Evolutionary conservation across 73 alveolate genomes (phyloP).

Genomic region (Paramecium octaurelia): DNA sequence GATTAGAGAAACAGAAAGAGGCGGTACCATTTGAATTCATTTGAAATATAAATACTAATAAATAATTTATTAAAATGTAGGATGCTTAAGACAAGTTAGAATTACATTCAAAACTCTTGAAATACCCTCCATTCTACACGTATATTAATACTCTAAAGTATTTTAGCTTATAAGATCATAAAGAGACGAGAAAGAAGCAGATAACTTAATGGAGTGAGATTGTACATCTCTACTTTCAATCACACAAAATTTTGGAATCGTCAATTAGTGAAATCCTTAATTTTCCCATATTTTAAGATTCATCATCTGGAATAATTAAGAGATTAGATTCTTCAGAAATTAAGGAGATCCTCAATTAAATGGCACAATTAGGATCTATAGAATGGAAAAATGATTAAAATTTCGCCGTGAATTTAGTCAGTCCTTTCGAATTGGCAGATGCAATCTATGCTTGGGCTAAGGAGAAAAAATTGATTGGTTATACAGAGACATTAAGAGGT

Average conservation of each 20-base stretch:
- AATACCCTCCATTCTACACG: constrained; percentile 1
- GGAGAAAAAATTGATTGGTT: constrained; percentile 18
- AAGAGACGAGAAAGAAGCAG: not conserved
- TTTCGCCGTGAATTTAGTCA: not conserved
- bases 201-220: constrained; percentile 5
- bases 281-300: not conserved
- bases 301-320: not conserved
- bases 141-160: not conserved
- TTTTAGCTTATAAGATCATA: not conserved
- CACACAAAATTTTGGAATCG: not conserved
- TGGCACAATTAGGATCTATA: not conserved
- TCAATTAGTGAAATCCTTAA: not conserved
- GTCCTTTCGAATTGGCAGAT: constrained; percentile 36
- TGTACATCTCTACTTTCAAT: not conserved
- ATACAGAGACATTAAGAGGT: constrained; percentile 6
- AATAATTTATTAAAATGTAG: not conserved
- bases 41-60: not conserved
- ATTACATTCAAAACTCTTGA: not conserved
- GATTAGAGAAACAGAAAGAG: not conserved
- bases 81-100: not conserved
- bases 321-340: not conserved
- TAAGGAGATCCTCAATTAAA: not conserved
- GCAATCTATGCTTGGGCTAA: constrained; percentile 47
- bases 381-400: constrained; percentile 41
- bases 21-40: not conserved